phyloP scores from a whole-genome alignment of 1,284 basidiomycete species.

The Schizopora paradoxa region DNA sequence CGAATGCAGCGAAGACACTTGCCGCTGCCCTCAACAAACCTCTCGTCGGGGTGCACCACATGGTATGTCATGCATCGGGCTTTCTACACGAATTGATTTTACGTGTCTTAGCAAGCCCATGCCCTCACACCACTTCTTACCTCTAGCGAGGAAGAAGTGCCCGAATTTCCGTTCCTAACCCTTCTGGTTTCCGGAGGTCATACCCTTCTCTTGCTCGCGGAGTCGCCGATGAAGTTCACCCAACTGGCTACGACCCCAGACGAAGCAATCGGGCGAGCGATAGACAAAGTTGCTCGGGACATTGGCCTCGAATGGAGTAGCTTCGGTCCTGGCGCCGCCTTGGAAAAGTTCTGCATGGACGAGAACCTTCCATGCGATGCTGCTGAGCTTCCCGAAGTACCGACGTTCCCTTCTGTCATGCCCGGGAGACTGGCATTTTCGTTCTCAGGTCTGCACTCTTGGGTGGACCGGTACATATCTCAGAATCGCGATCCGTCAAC shows the following conservation, averaged over 20 bases:
- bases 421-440: constrained; percentile 63
- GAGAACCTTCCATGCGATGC: constrained; percentile 25
- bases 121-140: constrained; percentile 84
- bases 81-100: constrained; percentile 8
- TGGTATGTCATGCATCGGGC: constrained; percentile 48
- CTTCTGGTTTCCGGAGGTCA: constrained; percentile 89
- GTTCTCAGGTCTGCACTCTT: constrained; percentile 68
- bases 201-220: constrained; percentile 78
- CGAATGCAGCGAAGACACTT: constrained; percentile 76
- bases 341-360: constrained; percentile 61
- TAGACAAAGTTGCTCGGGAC: constrained; percentile 75
- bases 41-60: constrained; percentile 87
- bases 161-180: constrained; percentile 81
- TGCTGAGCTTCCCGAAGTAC: constrained; percentile 28
- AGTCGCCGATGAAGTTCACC: constrained; percentile 50
- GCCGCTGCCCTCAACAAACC: constrained; percentile 76
- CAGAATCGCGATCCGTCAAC: not conserved
- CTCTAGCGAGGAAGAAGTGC: constrained; percentile 37
- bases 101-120: constrained; percentile 78
- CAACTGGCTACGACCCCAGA: constrained; percentile 76
- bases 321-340: constrained; percentile 66
- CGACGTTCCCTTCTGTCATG: constrained; percentile 49
- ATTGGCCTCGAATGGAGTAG: constrained; percentile 60
- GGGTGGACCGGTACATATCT: constrained; percentile 56
- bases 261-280: constrained; percentile 70